phyloP scores from a whole-genome alignment of 768 basidiomycete species.

The Lactarius hengduanensis region DNA sequence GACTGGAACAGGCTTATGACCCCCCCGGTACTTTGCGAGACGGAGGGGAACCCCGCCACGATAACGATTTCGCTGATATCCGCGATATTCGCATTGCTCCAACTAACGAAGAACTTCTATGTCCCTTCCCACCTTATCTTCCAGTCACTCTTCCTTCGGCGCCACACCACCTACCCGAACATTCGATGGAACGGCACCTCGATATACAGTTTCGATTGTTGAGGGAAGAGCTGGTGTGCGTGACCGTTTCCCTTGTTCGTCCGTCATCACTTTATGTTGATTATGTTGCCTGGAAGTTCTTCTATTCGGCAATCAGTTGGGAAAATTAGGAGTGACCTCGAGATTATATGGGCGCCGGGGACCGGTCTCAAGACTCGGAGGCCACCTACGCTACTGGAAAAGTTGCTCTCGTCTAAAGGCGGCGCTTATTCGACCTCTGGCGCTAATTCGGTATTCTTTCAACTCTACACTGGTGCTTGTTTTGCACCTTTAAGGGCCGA shows the following conservation, averaged over 20 bases:
- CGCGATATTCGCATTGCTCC: constrained; percentile 64
- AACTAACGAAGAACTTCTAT: constrained; percentile 63
- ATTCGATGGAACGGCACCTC: constrained; percentile 62
- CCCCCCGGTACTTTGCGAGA: constrained; percentile 52
- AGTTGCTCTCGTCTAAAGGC: constrained; percentile 49
- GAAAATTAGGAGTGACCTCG: constrained; percentile 26
- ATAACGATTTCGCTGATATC: constrained; percentile 63
- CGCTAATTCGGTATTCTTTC: constrained; percentile 56
- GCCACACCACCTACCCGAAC: constrained; percentile 56
- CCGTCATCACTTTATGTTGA: constrained; percentile 4
- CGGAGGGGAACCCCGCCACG: constrained; percentile 55
- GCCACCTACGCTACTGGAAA: constrained; percentile 42
- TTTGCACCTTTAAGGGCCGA: constrained; percentile 51
- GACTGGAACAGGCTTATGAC: constrained; percentile 44
- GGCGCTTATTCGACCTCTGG: constrained; percentile 53
- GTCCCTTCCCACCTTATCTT: constrained; percentile 49
- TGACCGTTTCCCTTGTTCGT: constrained; percentile 1
- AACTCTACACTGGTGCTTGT: constrained; percentile 54
- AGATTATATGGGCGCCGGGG: constrained; percentile 20
- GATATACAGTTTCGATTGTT: constrained; percentile 76
- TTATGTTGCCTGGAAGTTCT: constrained; percentile 13
- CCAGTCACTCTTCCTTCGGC: constrained; percentile 59
- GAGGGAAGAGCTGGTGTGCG: constrained; percentile 68
- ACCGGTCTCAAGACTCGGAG: constrained; percentile 1
- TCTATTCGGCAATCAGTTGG: constrained; percentile 25